These are phyloP conservation scores for Thermochaetoides dissita DNA, from an alignment of 2,329 filamentous ascomycete species.

Conservation along the genomic window DNA sequence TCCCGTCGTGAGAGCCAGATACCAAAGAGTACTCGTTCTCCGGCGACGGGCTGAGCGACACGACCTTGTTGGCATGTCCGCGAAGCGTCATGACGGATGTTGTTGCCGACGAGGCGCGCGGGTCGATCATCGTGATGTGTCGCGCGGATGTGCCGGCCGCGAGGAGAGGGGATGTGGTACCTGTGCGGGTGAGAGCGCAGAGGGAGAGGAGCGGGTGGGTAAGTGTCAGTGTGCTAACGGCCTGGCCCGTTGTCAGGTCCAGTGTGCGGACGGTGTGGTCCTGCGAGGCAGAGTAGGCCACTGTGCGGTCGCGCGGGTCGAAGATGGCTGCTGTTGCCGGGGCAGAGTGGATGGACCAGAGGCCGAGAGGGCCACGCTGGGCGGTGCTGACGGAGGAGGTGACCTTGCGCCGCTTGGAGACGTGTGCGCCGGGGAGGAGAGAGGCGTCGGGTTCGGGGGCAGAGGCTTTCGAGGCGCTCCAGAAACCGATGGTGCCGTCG, in stretches of 20 bases:
- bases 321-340: slow-evolving; percentile 72
- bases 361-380: slow-evolving; percentile 64
- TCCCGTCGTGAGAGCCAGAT: slow-evolving; percentile 83
- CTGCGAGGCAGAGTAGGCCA: slow-evolving; percentile 81
- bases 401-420: slow-evolving; percentile 64
- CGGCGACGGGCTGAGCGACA: slow-evolving; percentile 34
- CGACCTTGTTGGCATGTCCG: slow-evolving; percentile 67
- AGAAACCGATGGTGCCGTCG: slow-evolving; percentile 75
- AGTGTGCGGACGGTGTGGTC: slow-evolving; percentile 86
- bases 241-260: slow-evolving; percentile 67
- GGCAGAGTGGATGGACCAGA: slow-evolving; percentile 58
- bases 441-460: slow-evolving; percentile 58
- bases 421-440: slow-evolving; percentile 52
- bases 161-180: slow-evolving; percentile 39
- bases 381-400: slow-evolving; percentile 34
- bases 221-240: slow-evolving; percentile 72
- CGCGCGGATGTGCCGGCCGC: slow-evolving; percentile 70
- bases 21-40: slow-evolving; percentile 71
- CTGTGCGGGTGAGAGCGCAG: slow-evolving; percentile 55
- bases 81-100: slow-evolving; percentile 82
- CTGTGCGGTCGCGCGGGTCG: slow-evolving; percentile 69
- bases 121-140: slow-evolving; percentile 88
- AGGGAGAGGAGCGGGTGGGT: slow-evolving; percentile 73
- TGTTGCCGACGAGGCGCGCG: slow-evolving; percentile 59
- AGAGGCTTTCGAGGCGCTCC: slow-evolving; percentile 66